Percentiles rank a stretch among this genome's conserved stretches.
These are phyloP conservation scores for Didymella pomorum DNA, from an alignment of 2,329 filamentous ascomycete genomes.

Conservation along the genomic window DNA sequence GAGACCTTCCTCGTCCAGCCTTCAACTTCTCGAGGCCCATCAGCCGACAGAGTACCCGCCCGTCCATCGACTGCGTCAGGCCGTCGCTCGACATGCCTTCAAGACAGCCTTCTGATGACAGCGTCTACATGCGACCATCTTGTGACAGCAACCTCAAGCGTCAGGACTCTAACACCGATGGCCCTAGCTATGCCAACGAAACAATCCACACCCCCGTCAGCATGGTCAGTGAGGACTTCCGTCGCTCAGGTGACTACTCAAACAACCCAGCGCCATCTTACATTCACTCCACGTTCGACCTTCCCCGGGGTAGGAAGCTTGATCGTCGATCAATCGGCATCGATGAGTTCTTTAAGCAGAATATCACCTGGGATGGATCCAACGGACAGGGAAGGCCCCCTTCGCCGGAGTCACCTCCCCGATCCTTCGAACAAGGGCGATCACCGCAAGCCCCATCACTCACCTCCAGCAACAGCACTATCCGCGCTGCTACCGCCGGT, in stretches of 20 bases:
- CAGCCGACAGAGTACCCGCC: constrained; percentile 71
- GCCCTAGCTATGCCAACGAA: constrained; percentile 69
- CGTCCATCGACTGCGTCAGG: constrained; percentile 51
- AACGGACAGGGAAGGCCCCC: constrained; percentile 43
- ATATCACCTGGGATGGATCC: constrained; percentile 69
- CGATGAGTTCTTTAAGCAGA: constrained; percentile 52
- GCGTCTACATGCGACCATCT: constrained; percentile 48
- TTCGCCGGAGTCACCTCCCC: constrained; percentile 51
- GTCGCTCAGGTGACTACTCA: constrained; percentile 61
- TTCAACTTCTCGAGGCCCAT: constrained; percentile 95
- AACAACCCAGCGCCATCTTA: constrained; percentile 72
- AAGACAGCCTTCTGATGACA: constrained; percentile 50
- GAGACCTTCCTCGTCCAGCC: constrained; percentile 71
- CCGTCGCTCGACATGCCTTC: constrained; percentile 48
- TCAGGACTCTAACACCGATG: constrained; percentile 51
- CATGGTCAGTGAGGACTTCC: constrained; percentile 74
- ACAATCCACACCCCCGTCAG: constrained; percentile 73
- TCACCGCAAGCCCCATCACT: constrained; percentile 42
- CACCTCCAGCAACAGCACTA: constrained; percentile 56
- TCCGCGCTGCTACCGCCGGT: constrained; percentile 51
- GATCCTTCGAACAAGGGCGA: constrained; percentile 44
- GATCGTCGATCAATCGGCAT: constrained; percentile 64
- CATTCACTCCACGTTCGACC: constrained; percentile 82
- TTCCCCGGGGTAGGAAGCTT: constrained; percentile 82
- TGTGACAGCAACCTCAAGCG: constrained; percentile 49